Evolutionary conservation across 805 yeast species (phyloP), one percentile per base, ranked within the genome.

Genomic region (Wickerhamomyces subpelliculosus): DNA sequence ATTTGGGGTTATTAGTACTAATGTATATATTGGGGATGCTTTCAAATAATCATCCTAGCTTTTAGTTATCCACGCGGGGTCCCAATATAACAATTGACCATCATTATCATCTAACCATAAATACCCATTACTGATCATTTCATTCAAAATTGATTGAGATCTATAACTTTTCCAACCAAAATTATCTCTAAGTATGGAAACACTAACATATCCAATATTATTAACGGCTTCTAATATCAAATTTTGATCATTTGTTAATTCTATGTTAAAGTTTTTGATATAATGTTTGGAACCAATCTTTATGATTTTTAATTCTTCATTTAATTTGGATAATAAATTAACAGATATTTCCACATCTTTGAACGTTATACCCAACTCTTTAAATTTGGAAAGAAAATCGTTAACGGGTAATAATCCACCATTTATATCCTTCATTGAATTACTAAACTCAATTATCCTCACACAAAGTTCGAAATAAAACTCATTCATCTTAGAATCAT

Each of bases 61-160:
- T 13, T 48, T 57, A 36, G 55, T 59, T 12, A 81, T 78, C 86
- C 86, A 80, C 2, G 84, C 71, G 1, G 89, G 86, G 44, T 78
- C 85, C 90, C 90, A 84, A 49, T 70, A 84, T 39, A 64, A 64
- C 12, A 48, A 52, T 46, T 73, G 80, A 2, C 55, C 61, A 2
- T 60, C 61, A 36, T 72, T 80, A 35, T 52, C 61, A 55, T 89
- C 97, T 1, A 88, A 63, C 98, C 98, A 90, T 12, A 90, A 62
- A 38, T 87, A 67, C 4, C 97, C 97, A 36, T 71, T 71, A 45
- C 82, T 68, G 1, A 89, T 82, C 86, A 90, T 78, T 33, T 84
- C 90, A 27, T 84, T 80, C 5, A 90, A 53, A 5, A 79, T 80
- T 0, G 78, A 62, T 44, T 70, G 70, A 37, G 84, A 70, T 39